Base-by-base conservation (phyloP, 1,284 basidiomycete species). In the Fomitiporia mediterranea region DNA sequence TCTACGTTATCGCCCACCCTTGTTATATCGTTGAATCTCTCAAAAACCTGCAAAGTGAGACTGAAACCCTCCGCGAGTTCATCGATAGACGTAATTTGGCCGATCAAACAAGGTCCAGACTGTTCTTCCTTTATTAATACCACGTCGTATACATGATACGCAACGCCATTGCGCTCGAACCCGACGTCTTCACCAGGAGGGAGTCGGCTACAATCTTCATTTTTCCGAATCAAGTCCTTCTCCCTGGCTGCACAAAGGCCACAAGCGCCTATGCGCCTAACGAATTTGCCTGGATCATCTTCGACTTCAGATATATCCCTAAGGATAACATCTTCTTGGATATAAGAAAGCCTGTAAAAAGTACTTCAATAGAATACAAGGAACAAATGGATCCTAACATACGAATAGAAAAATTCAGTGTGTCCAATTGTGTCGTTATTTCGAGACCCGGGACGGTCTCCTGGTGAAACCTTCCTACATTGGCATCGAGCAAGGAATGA, bases 371-470 rank as follows among this genome's bases (percentile, higher is more conserved):
- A 35, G 2, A 9, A 19, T n/a, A n/a, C n/a, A n/a, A n/a, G n/a
- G n/a, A n/a, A n/a, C n/a, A n/a, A n/a, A n/a, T n/a, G n/a, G 56
- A 35, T 38, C 25, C 44, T 37, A 9, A 5, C 72, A 61, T 61
- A 86, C 85, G 75, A 79, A 68, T 79, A 85, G 64, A 81, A 86
- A 65, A 75, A 89, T 5, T 81, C 74, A 17, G 42, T 52, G 23
- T 51, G 46, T 76, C 0, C 76, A 64, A 37, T 48, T 15, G 5
- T 34, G 4, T 50, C 8, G 4, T 50, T n/a, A 11, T 21, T 32
- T 15, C 28, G 28, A n/a, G 25, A 35, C 11, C 17, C 7, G 13
- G 48, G 39, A 23, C 53, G 53, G 55, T 52, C 23, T n/a, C 51
- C 38, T 32, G 44, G 42, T 25, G 43, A 3, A 50, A 57, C 23